A percentile compares a stretch with the other conserved stretches of the same genome.
Evolutionary conservation across 2,329 filamentous ascomycete species (phyloP).

Genomic region (Colletotrichum sp.): DNA sequence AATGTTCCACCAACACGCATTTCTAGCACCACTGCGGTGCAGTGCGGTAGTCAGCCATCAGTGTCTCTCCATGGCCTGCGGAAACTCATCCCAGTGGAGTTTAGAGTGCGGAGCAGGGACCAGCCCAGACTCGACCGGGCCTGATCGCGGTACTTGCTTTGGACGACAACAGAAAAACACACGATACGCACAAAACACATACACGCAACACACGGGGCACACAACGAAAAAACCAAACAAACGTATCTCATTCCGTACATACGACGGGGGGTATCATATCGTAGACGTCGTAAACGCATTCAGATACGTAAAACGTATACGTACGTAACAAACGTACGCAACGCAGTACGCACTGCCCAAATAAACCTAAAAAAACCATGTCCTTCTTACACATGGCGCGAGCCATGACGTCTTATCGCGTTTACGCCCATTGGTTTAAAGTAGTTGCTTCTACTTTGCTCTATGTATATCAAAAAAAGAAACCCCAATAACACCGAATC

Average conservation of each 20-base stretch:
- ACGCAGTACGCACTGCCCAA: conserved; percentile 15
- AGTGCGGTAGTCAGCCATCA: background rate
- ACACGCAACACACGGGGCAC: conserved; percentile 21
- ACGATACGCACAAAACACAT: background rate
- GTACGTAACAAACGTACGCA: conserved; percentile 13
- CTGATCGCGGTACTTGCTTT: background rate
- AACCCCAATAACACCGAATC: conserved; percentile 4
- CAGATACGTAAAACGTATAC: conserved; percentile 13
- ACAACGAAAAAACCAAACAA: conserved; percentile 25
- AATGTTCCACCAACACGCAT: conserved; percentile 7
- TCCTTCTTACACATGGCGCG: conserved; percentile 13
- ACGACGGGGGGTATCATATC: conserved; percentile 19
- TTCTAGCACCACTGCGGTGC: background rate
- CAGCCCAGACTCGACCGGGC: background rate
- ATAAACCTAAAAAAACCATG: conserved; percentile 2
- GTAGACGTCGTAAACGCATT: conserved; percentile 10
- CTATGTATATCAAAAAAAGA: conserved; percentile 11
- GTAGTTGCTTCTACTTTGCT: conserved; percentile 20
- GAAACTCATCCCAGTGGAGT: background rate
- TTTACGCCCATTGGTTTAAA: conserved; percentile 11
- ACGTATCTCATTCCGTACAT: conserved; percentile 18
- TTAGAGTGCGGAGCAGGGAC: background rate
- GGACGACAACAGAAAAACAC: conserved; percentile 6
- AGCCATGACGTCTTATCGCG: conserved; percentile 13
- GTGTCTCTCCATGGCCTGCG: background rate